Base-by-base conservation (phyloP, 192 early-diverging fungal genomes). In the Glomus cerebriforme region DNA sequence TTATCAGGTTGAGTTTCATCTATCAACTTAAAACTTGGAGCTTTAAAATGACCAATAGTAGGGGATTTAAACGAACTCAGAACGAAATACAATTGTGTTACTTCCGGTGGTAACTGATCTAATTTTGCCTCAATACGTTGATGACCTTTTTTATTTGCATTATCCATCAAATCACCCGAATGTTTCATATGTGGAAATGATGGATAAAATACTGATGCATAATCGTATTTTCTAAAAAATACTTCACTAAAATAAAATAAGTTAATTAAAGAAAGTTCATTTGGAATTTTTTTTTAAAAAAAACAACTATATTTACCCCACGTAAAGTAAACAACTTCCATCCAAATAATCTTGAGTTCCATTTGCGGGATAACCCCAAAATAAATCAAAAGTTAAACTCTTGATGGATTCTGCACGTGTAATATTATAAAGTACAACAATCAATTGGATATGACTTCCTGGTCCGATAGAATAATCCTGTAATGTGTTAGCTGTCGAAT, bases 91-190 rank as follows among this genome's bases (percentile, higher is more conserved):
- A 80, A 59, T 29, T 75, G 73, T 4, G 59, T 72, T 7, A 80
- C 79, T 31, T 80, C 73, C 4, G 19, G 24, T 24, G 79, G 79
- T 8, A 80, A 58, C 34, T 80, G 45, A 47, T 73, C 79, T 12
- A 80, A 45, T 19, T 80, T 75, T 2, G 73, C 79, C 3, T 59
- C 31, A n/a, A 80, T 80, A 31, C 29, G 34, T 10, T 80, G 79
- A 63, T 37, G 47, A 77, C 79, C 79, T 66, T 10, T 66, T 59
- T 67, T 80, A 7, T 54, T 54, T 10, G 65, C 47, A 49, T 39
- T 47, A 58, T 80, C 59, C 73, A 80, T 66, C 6, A 75, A 39
- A 34, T 80, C 79, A 43, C 79, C 79, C 32, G 79, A 80, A 67
- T 80, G 79, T 66, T 58, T 64, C 63, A 77, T 65, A 49, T 80